Base-by-base conservation (phyloP, 2,329 filamentous ascomycete genomes). In the Alternaria longipes region DNA sequence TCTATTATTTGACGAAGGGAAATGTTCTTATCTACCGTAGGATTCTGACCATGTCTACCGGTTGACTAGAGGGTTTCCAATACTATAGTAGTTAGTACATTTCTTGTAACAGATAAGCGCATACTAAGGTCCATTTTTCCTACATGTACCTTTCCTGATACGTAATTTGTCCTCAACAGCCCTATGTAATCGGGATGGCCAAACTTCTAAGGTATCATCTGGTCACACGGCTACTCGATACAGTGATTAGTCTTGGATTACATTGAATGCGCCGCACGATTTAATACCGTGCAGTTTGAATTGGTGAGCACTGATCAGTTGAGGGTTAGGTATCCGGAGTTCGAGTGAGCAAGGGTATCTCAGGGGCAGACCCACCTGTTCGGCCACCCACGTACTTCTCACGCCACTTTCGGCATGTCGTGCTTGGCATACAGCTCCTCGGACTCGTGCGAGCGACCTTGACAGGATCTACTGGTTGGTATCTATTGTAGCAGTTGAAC, bases 11-110 rank as follows among this genome's bases (percentile, higher is more conserved):
- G 45, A 47, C 28, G 34, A 47, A 47, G 45, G 3, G n/a, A 20
- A 47, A 47, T 32, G n/a, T 34, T 47, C 26, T 47, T 47, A 47
- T 47, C 45, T 47, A 47, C 45, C 45, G 28, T 22, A 22, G 30
- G 32, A 40, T 8, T 4, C 26, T 16, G 45, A 28, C 45, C 45
- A 32, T 47, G 32, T 32, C 28, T 32, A 9, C 45, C 45, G 45
- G 28, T 30, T 18, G 28, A 47, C 45, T 47, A 30, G 28, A 47
- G 45, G n/a, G 18, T 32, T 47, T 8, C 45, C 20, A 32, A 22
- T 32, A 47, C 45, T 32, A 32, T 34, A 5, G 12, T 16, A 20
- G 45, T 47, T 47, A 47, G 45, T 16, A 16, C 22, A 14, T 47
- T 47, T 9, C 45, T 47, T 32, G 28, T 47, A 47, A 34, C 11